These are phyloP conservation scores for Pichia sp. DNA, from an alignment of 1,139 yeast species.

Conservation along the genomic window DNA sequence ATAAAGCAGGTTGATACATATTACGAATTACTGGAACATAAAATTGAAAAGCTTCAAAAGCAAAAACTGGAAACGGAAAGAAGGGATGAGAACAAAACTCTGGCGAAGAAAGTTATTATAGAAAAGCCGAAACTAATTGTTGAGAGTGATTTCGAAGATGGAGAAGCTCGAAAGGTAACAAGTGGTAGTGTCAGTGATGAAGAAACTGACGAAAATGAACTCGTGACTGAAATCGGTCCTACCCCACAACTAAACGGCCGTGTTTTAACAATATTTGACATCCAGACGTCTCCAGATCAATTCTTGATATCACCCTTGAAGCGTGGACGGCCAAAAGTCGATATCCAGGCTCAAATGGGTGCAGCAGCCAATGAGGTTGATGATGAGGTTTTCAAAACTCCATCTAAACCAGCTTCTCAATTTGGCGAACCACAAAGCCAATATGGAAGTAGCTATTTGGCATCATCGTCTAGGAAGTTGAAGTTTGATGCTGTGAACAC, in stretches of 20 bases:
- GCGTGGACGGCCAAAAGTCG: not conserved
- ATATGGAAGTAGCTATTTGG: slow-evolving; percentile 14
- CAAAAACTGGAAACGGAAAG: not conserved
- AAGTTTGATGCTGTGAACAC: not conserved
- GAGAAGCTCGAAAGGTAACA: not conserved
- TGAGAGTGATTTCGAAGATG: slow-evolving; percentile 1
- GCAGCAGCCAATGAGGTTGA: slow-evolving; percentile 3
- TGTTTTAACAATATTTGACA: slow-evolving; percentile 62
- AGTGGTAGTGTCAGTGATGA: not conserved
- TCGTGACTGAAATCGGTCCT: slow-evolving; percentile 52
- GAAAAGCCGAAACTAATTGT: not conserved
- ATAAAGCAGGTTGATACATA: slow-evolving; percentile 5
- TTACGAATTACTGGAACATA: not conserved
- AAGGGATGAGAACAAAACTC: not conserved
- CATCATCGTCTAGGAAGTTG: slow-evolving; percentile 5
- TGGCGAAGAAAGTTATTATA: not conserved
- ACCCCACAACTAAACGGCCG: slow-evolving; percentile 74
- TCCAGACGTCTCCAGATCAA: slow-evolving; percentile 30
- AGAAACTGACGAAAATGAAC: slow-evolving; percentile 3
- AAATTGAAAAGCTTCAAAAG: not conserved
- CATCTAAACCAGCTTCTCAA: slow-evolving; percentile 19
- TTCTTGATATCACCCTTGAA: slow-evolving; percentile 29
- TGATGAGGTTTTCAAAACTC: slow-evolving; percentile 30
- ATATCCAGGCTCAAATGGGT: slow-evolving; percentile 5
- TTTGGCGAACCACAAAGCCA: not conserved